phyloP scores from a whole-genome alignment of 1,139 yeast genomes.

The Geotrichum phurueaensis region DNA sequence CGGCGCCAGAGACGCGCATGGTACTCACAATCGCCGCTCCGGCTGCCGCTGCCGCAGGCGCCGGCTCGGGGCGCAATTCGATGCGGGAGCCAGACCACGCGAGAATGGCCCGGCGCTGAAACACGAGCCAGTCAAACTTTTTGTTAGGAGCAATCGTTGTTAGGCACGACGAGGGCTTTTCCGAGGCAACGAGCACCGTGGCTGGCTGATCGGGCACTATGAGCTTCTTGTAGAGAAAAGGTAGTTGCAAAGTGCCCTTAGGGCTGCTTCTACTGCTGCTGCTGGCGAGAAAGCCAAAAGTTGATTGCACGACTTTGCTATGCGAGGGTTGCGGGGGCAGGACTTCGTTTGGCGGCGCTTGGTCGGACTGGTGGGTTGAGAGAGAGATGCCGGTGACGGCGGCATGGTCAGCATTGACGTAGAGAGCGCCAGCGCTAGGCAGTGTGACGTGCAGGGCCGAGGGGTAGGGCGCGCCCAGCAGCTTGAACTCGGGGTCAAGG shows the following conservation, averaged over 20 bases:
- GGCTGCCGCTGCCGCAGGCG: neutral
- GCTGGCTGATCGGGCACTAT: neutral
- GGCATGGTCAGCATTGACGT: neutral
- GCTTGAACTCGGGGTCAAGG: conserved; percentile 3
- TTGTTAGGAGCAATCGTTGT: neutral
- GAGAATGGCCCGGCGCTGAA: neutral
- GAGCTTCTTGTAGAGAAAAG: neutral
- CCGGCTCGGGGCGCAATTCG: neutral
- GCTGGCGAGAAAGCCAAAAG: neutral
- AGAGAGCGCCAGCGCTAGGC: conserved; percentile 6
- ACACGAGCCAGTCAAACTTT: neutral
- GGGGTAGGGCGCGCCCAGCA: conserved; percentile 8
- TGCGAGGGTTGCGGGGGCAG: neutral
- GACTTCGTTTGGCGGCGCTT: too few species aligned
- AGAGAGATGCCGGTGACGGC: conserved; percentile 2
- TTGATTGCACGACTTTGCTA: neutral
- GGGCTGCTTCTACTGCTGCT: neutral
- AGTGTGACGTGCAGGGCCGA: conserved; percentile 11
- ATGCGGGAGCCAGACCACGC: neutral
- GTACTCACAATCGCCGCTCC: neutral
- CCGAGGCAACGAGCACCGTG: neutral
- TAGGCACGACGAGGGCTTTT: neutral
- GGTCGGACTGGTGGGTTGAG: neutral
- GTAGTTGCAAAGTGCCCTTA: neutral
- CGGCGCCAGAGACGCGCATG: conserved; percentile 5